Conservation (phyloP, 805 yeast species). For the Yamadazyma paraphyllophila region DNA sequence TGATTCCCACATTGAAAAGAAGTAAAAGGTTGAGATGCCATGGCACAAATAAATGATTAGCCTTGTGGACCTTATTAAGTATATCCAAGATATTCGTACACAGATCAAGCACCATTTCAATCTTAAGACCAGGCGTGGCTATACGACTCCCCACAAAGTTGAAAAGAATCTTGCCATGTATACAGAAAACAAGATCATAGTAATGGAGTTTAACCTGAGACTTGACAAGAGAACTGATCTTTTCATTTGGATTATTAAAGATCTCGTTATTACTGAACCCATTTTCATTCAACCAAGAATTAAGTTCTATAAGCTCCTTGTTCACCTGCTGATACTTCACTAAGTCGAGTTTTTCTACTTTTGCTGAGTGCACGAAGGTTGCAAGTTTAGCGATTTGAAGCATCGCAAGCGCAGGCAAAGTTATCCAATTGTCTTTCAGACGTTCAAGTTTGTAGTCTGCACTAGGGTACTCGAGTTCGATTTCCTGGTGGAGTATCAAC, state of each 20-base stretch:
- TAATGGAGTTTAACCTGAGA: conserved; percentile 40
- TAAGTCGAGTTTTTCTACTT: conserved; percentile 23
- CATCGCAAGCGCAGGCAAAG: conserved; percentile 46
- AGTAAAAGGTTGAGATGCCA: conserved; percentile 52
- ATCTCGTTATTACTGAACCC: conserved; percentile 31
- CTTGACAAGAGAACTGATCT: conserved; percentile 22
- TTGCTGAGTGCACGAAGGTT: conserved; percentile 32
- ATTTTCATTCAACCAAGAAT: conserved; percentile 31
- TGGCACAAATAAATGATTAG: conserved; percentile 37
- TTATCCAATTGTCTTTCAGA: conserved; percentile 48
- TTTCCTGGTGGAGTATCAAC: conserved; percentile 35
- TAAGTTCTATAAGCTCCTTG: conserved; percentile 26
- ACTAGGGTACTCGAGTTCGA: conserved; percentile 32
- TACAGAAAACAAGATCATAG: conserved; percentile 33
- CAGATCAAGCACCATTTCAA: conserved; percentile 29
- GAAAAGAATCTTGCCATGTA: conserved; percentile 36
- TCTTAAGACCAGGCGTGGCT: conserved; percentile 26
- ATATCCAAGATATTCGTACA: conserved; percentile 30
- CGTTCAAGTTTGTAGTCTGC: conserved; percentile 26
- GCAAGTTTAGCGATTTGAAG: conserved; percentile 42
- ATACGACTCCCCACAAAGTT: conserved; percentile 32
- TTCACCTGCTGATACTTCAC: conserved; percentile 32
- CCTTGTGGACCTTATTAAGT: conserved; percentile 26
- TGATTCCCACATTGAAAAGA: conserved; percentile 45
- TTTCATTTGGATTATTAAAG: conserved; percentile 14